Percentiles rank a stretch among this genome's conserved stretches.
These are phyloP conservation scores for Urochloa ruziziensis DNA, from an alignment of 176 grass and related monocot species.

Conservation along the genomic window DNA sequence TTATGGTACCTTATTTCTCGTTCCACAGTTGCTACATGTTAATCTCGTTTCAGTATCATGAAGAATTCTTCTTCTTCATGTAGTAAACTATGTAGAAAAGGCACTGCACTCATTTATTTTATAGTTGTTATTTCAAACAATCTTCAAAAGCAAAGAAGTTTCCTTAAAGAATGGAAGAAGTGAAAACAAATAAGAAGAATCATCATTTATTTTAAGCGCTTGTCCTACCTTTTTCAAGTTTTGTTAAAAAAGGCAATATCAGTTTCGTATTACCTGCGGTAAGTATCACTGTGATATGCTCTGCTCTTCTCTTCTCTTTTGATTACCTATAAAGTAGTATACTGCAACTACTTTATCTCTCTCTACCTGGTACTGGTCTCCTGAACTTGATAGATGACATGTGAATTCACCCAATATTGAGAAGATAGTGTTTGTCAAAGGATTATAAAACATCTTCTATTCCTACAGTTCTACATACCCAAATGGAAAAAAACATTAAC, in stretches of 20 bases:
- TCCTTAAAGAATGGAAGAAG: neutral
- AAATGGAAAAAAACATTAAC: neutral
- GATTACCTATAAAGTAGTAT: neutral
- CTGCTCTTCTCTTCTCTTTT: neutral
- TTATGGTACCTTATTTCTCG: neutral
- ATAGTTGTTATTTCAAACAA: conserved; percentile 13
- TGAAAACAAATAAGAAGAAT: neutral
- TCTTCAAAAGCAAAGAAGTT: conserved; percentile 13
- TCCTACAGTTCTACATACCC: neutral
- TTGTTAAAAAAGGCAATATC: too few relatives aligned
- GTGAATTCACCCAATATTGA: neutral
- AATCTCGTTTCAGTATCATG: neutral
- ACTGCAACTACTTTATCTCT: neutral
- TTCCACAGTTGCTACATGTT: neutral
- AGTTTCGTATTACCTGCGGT: too few relatives aligned
- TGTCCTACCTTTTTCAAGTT: neutral
- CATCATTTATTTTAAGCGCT: neutral
- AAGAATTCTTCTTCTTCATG: conserved; percentile 10
- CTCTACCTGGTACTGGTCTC: neutral
- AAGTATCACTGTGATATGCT: neutral
- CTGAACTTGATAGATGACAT: neutral
- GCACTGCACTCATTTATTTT: neutral
- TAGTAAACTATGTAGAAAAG: conserved; percentile 13
- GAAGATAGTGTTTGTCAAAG: conserved; percentile 4
- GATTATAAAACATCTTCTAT: neutral